Evolutionary conservation across 2,329 filamentous ascomycete genomes (phyloP).

Genomic region (Alternaria consortialis): DNA sequence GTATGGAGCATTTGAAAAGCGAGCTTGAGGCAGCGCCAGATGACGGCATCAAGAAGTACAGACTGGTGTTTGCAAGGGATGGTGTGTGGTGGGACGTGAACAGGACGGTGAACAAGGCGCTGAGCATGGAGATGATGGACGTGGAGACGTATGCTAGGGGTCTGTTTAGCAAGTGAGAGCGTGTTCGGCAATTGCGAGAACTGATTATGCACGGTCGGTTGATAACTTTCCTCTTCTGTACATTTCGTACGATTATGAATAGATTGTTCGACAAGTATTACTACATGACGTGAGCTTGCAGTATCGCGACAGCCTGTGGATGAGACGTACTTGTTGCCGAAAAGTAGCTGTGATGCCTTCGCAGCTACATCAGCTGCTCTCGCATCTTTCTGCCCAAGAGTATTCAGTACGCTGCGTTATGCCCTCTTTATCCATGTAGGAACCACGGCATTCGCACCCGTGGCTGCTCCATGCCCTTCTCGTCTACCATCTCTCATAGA

Average conservation of each 20-base stretch:
- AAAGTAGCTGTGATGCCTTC: neutral
- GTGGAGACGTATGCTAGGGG: conserved; percentile 53
- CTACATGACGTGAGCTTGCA: conserved; percentile 23
- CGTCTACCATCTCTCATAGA: conserved; percentile 16
- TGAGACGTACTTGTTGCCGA: conserved; percentile 1
- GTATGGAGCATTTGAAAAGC: conserved; percentile 54
- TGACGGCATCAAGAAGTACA: conserved; percentile 66
- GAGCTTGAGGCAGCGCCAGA: conserved; percentile 60
- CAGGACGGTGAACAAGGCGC: conserved; percentile 62
- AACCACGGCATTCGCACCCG: conserved; percentile 31
- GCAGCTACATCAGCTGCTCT: neutral
- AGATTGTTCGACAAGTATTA: conserved; percentile 9
- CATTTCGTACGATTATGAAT: neutral
- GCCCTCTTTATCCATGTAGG: conserved; percentile 20
- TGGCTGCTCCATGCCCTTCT: conserved; percentile 23
- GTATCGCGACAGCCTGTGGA: neutral
- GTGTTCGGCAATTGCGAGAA: neutral
- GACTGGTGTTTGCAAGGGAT: conserved; percentile 67
- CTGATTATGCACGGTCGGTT: neutral
- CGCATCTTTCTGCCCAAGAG: neutral
- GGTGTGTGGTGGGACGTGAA: conserved; percentile 68
- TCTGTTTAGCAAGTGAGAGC: neutral
- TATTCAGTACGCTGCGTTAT: neutral
- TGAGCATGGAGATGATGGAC: conserved; percentile 57
- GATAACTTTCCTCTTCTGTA: neutral